Evolutionary conservation across 257 asterid species (phyloP).

Genomic region (Ilex aquifolium): DNA sequence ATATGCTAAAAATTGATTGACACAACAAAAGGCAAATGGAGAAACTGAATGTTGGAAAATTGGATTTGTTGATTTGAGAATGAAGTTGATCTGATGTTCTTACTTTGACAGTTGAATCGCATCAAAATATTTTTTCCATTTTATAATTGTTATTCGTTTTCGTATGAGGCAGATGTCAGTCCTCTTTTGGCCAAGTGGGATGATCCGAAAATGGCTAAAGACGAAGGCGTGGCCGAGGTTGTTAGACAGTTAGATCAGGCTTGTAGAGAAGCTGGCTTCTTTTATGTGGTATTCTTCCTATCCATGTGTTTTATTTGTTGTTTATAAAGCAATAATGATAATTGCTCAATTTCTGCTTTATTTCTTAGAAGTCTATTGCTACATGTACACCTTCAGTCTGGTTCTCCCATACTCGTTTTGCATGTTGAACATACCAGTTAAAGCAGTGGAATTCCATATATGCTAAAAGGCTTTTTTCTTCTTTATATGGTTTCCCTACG

Average conservation of each 20-base stretch:
- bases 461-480: too few relatives aligned
- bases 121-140: neutral
- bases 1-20: too few relatives aligned
- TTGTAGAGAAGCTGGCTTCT: slow-evolving; percentile 79
- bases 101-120: neutral
- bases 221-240: slow-evolving; percentile 56
- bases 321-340: neutral
- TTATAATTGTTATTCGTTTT: neutral
- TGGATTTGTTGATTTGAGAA: neutral
- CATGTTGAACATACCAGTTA: too few relatives aligned
- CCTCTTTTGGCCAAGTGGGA: slow-evolving; percentile 68
- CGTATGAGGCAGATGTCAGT: slow-evolving; percentile 47
- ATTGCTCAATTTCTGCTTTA: too few relatives aligned
- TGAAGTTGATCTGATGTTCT: neutral
- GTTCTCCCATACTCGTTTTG: too few relatives aligned
- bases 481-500: too few relatives aligned
- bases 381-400: too few relatives aligned
- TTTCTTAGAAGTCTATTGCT: too few relatives aligned
- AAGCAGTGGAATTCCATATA: too few relatives aligned
- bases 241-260: slow-evolving; percentile 65
- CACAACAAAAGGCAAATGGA: too few relatives aligned
- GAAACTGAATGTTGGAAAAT: neutral
- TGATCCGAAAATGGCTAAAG: slow-evolving; percentile 53
- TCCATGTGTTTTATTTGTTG: slow-evolving; percentile 2
- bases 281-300: slow-evolving; percentile 52